These are phyloP conservation scores for Chytriomyces confervae DNA, from an alignment of 192 early-diverging fungal species.

Conservation along the genomic window DNA sequence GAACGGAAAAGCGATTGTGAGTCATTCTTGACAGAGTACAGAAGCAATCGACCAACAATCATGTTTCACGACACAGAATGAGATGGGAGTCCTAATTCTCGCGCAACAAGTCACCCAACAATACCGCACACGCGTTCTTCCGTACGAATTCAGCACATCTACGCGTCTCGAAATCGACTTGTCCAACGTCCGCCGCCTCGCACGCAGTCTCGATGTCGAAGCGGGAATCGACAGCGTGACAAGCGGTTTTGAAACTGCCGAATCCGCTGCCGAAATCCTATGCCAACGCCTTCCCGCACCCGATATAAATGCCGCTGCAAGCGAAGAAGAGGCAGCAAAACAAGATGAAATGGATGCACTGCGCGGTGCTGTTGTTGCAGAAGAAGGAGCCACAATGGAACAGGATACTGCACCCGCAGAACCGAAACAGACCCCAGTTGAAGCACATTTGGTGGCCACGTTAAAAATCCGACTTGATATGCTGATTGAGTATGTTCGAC, in stretches of 20 bases:
- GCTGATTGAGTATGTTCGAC: conserved; percentile 82
- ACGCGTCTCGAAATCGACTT: conserved; percentile 79
- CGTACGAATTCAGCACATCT: conserved; percentile 72
- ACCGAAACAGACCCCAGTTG: conserved; percentile 16
- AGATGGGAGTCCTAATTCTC: conserved; percentile 61
- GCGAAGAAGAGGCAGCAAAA: not conserved
- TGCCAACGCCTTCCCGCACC: not conserved
- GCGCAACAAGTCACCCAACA: conserved; percentile 54
- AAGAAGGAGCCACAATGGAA: not conserved
- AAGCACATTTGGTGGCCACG: conserved; percentile 4
- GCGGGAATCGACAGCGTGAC: conserved; percentile 39
- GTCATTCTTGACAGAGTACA: conserved; percentile 2
- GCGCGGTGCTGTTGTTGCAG: not conserved
- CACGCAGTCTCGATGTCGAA: conserved; percentile 64
- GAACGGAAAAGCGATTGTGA: conserved; percentile 58
- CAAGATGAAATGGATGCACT: not conserved
- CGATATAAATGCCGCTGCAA: not conserved
- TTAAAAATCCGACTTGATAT: conserved; percentile 71
- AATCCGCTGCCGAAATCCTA: not conserved
- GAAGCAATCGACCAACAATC: not conserved
- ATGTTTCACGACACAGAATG: conserved; percentile 48
- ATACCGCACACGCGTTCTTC: conserved; percentile 62
- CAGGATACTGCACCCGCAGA: not conserved
- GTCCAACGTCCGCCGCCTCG: conserved; percentile 63
- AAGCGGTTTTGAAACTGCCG: conserved; percentile 18